Evolutionary conservation across 2,329 filamentous ascomycete species (phyloP).

Genomic region (Arthroderma sp.): DNA sequence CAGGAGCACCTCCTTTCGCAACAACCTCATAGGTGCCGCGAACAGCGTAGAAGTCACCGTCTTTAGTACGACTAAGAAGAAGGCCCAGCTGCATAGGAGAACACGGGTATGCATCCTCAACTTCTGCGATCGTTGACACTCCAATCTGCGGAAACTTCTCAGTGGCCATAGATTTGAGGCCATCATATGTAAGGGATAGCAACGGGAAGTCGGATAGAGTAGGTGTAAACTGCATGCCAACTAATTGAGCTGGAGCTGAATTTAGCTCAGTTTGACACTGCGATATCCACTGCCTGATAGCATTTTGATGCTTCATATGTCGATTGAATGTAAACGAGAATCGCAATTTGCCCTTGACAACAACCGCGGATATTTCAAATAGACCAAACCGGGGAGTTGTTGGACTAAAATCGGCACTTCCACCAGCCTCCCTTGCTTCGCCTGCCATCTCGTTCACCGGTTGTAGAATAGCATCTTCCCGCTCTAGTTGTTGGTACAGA

Average conservation of each 20-base stretch:
- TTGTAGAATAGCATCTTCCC: constrained; percentile 29
- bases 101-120: constrained; percentile 33
- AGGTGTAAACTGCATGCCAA: constrained; percentile 13
- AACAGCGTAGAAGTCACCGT: constrained; percentile 25
- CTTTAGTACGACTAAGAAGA: constrained; percentile 21
- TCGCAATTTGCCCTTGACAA: constrained; percentile 33
- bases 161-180: constrained; percentile 24
- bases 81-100: constrained; percentile 27
- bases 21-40: constrained; percentile 26
- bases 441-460: constrained; percentile 29
- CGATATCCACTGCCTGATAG: constrained; percentile 32
- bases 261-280: constrained; percentile 25
- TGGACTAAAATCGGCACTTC: constrained; percentile 32
- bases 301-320: constrained; percentile 31
- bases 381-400: constrained; percentile 34
- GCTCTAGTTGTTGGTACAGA: constrained; percentile 32
- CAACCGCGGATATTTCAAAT: constrained; percentile 39
- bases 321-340: constrained; percentile 39
- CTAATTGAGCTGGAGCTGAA: constrained; percentile 17
- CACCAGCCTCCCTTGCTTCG: constrained; percentile 23
- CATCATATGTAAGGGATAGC: constrained; percentile 30
- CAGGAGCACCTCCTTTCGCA: constrained; percentile 7
- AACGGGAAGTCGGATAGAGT: constrained; percentile 35
- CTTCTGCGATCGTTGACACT: constrained; percentile 15
- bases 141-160: constrained; percentile 27